A percentile compares a stretch with the other conserved stretches of the same genome.
Evolutionary conservation across 2,329 filamentous ascomycete species (phyloP).

Genomic region (Sclerotinia trifoliorum): DNA sequence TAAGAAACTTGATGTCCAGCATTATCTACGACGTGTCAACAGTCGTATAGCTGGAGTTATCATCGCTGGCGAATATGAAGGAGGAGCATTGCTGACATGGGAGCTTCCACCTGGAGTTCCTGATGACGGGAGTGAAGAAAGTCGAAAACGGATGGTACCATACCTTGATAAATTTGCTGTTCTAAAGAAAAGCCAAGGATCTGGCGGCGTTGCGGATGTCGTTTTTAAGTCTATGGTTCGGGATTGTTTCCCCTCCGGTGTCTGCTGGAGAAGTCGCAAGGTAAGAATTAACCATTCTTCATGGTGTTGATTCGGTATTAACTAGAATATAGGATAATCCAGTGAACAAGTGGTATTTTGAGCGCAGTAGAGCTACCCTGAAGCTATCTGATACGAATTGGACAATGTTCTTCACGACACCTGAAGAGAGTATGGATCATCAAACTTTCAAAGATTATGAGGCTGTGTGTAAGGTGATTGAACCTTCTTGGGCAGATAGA

Average conservation of each 20-base stretch:
- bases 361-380: conserved; percentile 78
- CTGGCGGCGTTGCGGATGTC: conserved; percentile 89
- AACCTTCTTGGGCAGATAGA: conserved; percentile 63
- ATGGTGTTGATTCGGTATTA: not conserved
- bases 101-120: conserved; percentile 66
- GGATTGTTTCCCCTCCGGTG: conserved; percentile 80
- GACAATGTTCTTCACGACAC: conserved; percentile 98
- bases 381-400: conserved; percentile 81
- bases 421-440: conserved; percentile 56
- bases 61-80: conserved; percentile 94
- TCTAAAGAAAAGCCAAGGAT: conserved; percentile 81
- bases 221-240: conserved; percentile 96
- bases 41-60: conserved; percentile 85
- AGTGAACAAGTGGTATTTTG: conserved; percentile 99
- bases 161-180: conserved; percentile 99
- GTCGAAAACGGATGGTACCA: conserved; percentile 68
- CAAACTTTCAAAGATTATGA: conserved; percentile 67
- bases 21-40: conserved; percentile 80
- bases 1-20: conserved; percentile 75
- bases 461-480: conserved; percentile 65
- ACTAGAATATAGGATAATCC: conserved; percentile 68
- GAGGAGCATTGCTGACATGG: conserved; percentile 93
- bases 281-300: not conserved
- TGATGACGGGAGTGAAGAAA: conserved; percentile 53
- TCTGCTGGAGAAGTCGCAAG: conserved; percentile 78